These are phyloP conservation scores for Hymenoscyphus fraxineus DNA, from an alignment of 2,329 filamentous ascomycete species.

Conservation along the genomic window DNA sequence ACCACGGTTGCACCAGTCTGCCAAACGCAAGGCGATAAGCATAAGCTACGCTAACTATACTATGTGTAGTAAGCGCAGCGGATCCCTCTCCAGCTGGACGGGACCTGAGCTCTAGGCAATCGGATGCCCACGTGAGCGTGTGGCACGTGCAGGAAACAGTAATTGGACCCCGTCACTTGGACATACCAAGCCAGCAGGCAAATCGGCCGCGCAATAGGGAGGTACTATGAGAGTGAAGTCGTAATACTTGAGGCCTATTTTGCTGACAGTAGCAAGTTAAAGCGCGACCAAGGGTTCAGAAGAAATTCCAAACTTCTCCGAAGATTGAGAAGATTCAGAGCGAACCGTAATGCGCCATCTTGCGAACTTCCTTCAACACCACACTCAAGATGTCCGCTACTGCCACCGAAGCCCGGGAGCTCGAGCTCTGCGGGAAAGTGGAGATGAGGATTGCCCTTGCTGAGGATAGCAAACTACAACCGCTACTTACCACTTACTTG, in stretches of 20 bases:
- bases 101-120: background rate
- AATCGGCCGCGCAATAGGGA: background rate
- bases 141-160: background rate
- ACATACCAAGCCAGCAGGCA: background rate
- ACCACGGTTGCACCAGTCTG: background rate
- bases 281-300: background rate
- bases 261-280: conserved; percentile 7
- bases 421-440: conserved; percentile 78
- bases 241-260: conserved; percentile 1
- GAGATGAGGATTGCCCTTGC: conserved; percentile 71
- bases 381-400: conserved; percentile 12
- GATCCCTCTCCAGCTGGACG: no score
- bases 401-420: conserved; percentile 48
- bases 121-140: background rate
- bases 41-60: background rate
- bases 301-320: background rate
- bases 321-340: background rate
- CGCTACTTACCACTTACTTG: conserved; percentile 74
- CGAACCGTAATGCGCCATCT: conserved; percentile 12
- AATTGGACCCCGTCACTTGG: background rate
- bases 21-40: background rate
- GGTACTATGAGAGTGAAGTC: background rate
- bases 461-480: conserved; percentile 77
- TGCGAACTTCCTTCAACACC: conserved; percentile 5
- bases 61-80: background rate